Evolutionary conservation across 768 basidiomycete species (phyloP).

Genomic region (Candolleomyces aberdarensis): DNA sequence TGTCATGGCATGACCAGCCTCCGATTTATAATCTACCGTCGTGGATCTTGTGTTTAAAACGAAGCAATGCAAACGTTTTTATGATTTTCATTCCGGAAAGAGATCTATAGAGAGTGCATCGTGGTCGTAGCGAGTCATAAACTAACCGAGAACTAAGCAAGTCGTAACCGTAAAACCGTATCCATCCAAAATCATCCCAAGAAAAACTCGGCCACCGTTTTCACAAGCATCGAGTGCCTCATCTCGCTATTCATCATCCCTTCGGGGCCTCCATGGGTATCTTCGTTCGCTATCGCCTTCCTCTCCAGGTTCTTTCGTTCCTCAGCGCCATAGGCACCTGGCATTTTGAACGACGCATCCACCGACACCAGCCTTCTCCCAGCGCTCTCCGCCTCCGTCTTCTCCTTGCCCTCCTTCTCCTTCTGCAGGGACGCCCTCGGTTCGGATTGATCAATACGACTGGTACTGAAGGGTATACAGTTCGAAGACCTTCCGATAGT

Average conservation of each 20-base stretch:
- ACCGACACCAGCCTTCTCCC: background rate
- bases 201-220: background rate
- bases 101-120: too few species aligned
- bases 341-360: background rate
- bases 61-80: too few species aligned
- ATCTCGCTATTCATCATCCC: background rate
- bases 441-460: background rate
- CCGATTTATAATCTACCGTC: too few species aligned
- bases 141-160: background rate
- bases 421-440: background rate
- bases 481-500: background rate
- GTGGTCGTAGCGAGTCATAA: too few species aligned
- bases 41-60: background rate
- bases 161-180: background rate
- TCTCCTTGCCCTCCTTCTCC: background rate
- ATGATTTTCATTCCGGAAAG: too few species aligned
- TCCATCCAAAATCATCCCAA: background rate
- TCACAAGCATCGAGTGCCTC: background rate
- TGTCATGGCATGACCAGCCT: too few species aligned
- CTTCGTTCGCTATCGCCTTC: background rate
- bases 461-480: slow-evolving; percentile 3
- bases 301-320: background rate
- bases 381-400: background rate
- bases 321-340: background rate
- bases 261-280: background rate